phyloP scores from a whole-genome alignment of 257 asterid genomes.

The Fraxinus quadrangulata region DNA sequence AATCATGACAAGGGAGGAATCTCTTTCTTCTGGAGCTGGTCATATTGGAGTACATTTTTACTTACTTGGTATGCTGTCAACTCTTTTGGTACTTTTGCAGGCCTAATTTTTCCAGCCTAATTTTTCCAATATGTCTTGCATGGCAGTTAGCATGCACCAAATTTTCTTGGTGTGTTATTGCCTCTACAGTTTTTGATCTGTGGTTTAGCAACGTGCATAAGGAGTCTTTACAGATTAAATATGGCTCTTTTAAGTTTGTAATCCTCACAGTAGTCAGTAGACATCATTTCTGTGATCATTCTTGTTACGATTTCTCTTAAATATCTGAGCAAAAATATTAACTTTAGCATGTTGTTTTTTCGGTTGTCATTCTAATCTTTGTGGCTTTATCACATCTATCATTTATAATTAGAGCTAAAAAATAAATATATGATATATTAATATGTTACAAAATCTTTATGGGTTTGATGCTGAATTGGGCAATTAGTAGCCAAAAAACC shows the following conservation, averaged over 20 bases:
- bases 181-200: neutral
- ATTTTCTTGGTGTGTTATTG: neutral
- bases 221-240: neutral
- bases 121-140: slow-evolving; percentile 8
- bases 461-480: neutral
- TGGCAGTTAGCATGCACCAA: neutral
- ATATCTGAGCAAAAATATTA: neutral
- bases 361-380: neutral
- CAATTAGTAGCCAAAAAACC: neutral
- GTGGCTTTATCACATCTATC: slow-evolving; percentile 6
- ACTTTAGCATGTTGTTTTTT: neutral
- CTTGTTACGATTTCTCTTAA: slow-evolving; percentile 13
- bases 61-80: slow-evolving; percentile 63
- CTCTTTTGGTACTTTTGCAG: neutral
- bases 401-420: neutral
- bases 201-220: neutral
- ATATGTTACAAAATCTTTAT: neutral
- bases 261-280: neutral
- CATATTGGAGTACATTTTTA: slow-evolving; percentile 81
- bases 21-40: slow-evolving; percentile 85
- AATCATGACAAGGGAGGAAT: slow-evolving; percentile 54
- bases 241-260: slow-evolving; percentile 3
- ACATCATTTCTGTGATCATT: neutral
- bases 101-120: neutral
- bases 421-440: neutral